Conservation (phyloP, 2,329 filamentous ascomycete species). For the Endoconidiophora laricicola region DNA sequence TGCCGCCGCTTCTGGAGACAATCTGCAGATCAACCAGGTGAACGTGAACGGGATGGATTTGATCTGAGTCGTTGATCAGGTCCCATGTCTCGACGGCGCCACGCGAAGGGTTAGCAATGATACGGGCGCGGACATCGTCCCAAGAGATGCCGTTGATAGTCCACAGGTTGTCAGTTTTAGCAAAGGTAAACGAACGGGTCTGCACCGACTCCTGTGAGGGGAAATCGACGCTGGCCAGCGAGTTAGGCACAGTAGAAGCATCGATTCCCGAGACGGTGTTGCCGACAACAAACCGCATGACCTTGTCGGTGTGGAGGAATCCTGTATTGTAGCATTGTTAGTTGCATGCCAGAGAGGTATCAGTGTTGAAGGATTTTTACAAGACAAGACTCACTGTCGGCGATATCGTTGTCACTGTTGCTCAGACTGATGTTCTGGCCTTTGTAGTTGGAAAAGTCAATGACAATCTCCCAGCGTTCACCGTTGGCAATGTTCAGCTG, state of each 20-base stretch:
- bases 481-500: conserved; percentile 30
- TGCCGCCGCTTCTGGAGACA: conserved; percentile 29
- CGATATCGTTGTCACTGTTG: conserved; percentile 16
- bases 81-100: conserved; percentile 33
- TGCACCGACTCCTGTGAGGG: conserved; percentile 21
- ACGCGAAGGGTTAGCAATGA: conserved; percentile 30
- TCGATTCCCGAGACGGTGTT: conserved; percentile 20
- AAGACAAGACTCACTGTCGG: conserved; percentile 9
- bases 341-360: background rate
- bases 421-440: conserved; percentile 30
- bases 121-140: conserved; percentile 28
- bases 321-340: conserved; percentile 19
- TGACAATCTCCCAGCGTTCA: conserved; percentile 40
- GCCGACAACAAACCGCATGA: conserved; percentile 36
- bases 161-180: conserved; percentile 28
- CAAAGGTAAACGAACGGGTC: conserved; percentile 30
- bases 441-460: conserved; percentile 34
- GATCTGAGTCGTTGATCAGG: conserved; percentile 31
- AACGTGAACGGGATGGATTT: conserved; percentile 38
- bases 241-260: conserved; percentile 20
- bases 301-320: conserved; percentile 32
- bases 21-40: conserved; percentile 43
- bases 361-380: background rate
- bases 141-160: conserved; percentile 35
- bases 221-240: conserved; percentile 23